phyloP scores from a whole-genome alignment of 495 filamentous ascomycete genomes.

The Aspergillus heteromorphus region DNA sequence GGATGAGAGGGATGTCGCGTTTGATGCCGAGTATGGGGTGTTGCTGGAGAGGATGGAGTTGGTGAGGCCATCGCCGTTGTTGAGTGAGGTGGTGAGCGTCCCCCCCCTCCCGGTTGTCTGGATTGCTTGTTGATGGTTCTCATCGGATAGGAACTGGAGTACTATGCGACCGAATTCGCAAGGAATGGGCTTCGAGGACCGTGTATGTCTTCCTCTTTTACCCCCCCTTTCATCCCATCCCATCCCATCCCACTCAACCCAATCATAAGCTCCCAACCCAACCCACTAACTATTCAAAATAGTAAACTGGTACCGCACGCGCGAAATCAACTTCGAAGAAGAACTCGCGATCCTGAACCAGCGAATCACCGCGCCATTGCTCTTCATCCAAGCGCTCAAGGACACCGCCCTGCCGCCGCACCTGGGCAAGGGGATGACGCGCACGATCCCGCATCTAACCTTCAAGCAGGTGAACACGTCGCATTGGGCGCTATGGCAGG shows the following conservation, averaged over 20 bases:
- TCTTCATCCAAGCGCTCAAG: slow-evolving; percentile 68
- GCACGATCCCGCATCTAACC: slow-evolving; percentile 55
- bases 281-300: background rate
- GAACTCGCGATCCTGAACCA: slow-evolving; percentile 51
- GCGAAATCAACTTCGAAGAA: slow-evolving; percentile 67
- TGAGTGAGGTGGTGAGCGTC: slow-evolving; percentile 52
- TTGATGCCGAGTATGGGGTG: slow-evolving; percentile 53
- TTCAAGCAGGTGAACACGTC: slow-evolving; percentile 51
- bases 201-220: too few species aligned
- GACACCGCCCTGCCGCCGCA: slow-evolving; percentile 63
- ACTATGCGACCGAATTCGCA: slow-evolving; percentile 64
- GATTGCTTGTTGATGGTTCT: background rate
- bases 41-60: slow-evolving; percentile 47
- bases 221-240: too few species aligned
- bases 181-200: slow-evolving; percentile 71
- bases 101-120: slow-evolving; percentile 1
- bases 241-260: too few species aligned
- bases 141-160: slow-evolving; percentile 59
- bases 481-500: slow-evolving; percentile 70
- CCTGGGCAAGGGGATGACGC: slow-evolving; percentile 64
- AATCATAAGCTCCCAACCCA: too few species aligned
- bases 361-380: slow-evolving; percentile 59
- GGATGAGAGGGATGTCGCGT: slow-evolving; percentile 46
- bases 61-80: slow-evolving; percentile 44
- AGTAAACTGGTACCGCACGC: slow-evolving; percentile 81